Evolutionary conservation across 495 filamentous ascomycete genomes (phyloP), one percentile per base, ranked within the genome.

Genomic region (Daldinia caldariorum): DNA sequence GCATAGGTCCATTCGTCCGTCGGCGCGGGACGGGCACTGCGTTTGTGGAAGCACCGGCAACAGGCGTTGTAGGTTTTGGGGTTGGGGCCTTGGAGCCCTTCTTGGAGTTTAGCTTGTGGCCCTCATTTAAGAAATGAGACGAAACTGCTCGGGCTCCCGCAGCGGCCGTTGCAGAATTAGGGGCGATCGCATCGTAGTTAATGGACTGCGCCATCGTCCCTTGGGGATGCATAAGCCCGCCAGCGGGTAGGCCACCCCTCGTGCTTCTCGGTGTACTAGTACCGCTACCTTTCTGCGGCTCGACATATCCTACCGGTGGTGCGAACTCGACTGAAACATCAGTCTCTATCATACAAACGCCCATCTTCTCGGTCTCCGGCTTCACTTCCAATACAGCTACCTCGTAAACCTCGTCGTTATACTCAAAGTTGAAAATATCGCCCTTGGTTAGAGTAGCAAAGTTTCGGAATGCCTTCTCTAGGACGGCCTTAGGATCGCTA

Each of bases 181-280:
- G 95, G 0, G 92, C 91, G 70, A 99, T 97, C n/a, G 94, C 87
- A 45, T 92, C 87, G 77, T 98, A 99, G 82, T 97, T 97, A 81
- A 99, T 97, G 14, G 93, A 86, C 75, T 97, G 92, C 2, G 96
- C 94, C 95, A 99, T 99, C 32, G 90, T 93, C 6, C 95, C 95
- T 65, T 95, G 90, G 47, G 83, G 86, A 74, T 96, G 91, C 63
- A 97, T 75, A 39, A 90, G 77, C 8, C 92, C 93, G 14, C 92
- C 92, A 7, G 84, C 79, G 5, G 90, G 89, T 6, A 91, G 69
- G n/a, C 85, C 88, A 12, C 78, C 78, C 4, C 72, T 69, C 6
- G 61, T 73, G 56, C 83, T 86, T 43, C 87, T 86, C 14, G 87
- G 86, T 7, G 87, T 87, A 69, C 83, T 87, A 60, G 90, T 93